These are phyloP conservation scores for Trichoderma atroviride DNA, from an alignment of 2,329 filamentous ascomycete species.

Conservation along the genomic window DNA sequence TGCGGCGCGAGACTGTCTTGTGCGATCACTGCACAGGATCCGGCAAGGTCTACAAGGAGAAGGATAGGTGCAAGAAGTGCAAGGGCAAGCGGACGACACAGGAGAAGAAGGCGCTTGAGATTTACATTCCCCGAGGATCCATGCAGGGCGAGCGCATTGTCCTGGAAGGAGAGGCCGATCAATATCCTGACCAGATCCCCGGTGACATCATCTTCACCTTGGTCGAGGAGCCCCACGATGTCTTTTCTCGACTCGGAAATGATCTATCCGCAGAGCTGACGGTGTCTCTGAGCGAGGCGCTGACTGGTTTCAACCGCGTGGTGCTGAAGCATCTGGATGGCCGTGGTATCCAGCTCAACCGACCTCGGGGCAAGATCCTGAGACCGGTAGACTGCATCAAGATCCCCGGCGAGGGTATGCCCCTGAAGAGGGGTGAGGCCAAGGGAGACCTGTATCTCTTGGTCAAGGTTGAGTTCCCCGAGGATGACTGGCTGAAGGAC, in stretches of 20 bases:
- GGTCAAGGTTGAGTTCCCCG: conserved; percentile 85
- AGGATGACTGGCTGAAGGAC: conserved; percentile 78
- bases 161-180: conserved; percentile 91
- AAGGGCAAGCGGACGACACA: conserved; percentile 87
- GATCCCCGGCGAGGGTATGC: conserved; percentile 91
- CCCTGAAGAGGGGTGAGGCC: conserved; percentile 78
- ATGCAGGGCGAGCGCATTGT: conserved; percentile 87
- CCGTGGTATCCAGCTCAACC: conserved; percentile 79
- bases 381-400: conserved; percentile 84
- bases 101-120: conserved; percentile 91
- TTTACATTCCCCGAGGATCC: conserved; percentile 90
- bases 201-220: conserved; percentile 93
- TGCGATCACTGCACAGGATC: conserved; percentile 84
- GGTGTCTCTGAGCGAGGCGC: conserved; percentile 78
- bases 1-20: conserved; percentile 75
- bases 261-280: conserved; percentile 83
- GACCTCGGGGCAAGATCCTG: conserved; percentile 80
- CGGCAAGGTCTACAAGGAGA: conserved; percentile 89
- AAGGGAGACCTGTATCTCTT: conserved; percentile 87
- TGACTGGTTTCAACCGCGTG: conserved; percentile 87
- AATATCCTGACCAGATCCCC: conserved; percentile 83
- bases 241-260: conserved; percentile 79
- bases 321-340: conserved; percentile 93
- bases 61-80: conserved; percentile 98
- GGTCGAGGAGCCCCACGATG: conserved; percentile 76